These are phyloP conservation scores for Plasmodium adleri DNA, from an alignment of 169 alveolate species.

Conservation along the genomic window DNA sequence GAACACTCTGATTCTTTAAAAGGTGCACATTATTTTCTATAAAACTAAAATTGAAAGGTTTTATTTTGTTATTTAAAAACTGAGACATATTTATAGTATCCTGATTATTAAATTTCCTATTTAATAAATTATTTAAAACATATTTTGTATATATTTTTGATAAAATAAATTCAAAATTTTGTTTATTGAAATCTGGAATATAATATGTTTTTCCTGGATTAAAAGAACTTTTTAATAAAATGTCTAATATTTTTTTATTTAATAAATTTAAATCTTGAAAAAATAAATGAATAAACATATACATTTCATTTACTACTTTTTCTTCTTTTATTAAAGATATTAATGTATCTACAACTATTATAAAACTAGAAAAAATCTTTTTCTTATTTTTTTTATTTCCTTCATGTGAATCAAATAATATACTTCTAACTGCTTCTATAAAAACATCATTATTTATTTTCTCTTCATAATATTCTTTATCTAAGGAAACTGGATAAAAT, in stretches of 20 bases:
- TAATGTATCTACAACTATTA: slow-evolving; percentile 45
- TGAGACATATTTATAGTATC: background rate
- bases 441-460: slow-evolving; percentile 13
- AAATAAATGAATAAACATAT: slow-evolving; percentile 27
- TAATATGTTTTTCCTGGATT: background rate
- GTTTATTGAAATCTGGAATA: slow-evolving; percentile 10
- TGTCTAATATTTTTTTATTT: slow-evolving; percentile 17
- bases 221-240: background rate
- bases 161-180: slow-evolving; percentile 36
- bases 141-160: slow-evolving; percentile 44
- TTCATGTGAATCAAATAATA: slow-evolving; percentile 29
- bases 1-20: background rate
- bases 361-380: slow-evolving; percentile 21
- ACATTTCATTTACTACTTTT: slow-evolving; percentile 22
- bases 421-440: slow-evolving; percentile 53
- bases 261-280: slow-evolving; percentile 24
- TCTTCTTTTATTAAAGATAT: slow-evolving; percentile 34
- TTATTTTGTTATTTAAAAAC: background rate
- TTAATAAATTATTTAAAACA: slow-evolving; percentile 39
- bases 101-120: background rate
- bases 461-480: slow-evolving; percentile 11
- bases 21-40: background rate
- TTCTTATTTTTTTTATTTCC: slow-evolving; percentile 15
- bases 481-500: slow-evolving; percentile 18
- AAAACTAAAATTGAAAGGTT: slow-evolving; percentile 22